Conservation (phyloP, 2,329 filamentous ascomycete species). For the Camillea tinctor region DNA sequence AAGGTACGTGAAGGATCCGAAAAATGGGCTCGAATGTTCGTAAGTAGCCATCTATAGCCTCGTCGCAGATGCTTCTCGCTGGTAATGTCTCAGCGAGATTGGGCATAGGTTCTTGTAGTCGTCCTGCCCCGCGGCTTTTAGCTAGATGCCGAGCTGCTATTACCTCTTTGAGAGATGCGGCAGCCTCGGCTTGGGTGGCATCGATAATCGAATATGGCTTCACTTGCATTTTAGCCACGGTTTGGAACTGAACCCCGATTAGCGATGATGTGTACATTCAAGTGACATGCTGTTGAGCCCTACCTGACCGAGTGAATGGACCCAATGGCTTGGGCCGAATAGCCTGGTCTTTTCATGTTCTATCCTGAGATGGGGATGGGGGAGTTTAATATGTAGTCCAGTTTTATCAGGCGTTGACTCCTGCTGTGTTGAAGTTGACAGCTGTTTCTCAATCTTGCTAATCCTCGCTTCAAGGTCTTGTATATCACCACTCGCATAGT, state of each 20-base stretch:
- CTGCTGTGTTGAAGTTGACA: neutral
- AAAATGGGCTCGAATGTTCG: slow-evolving; percentile 25
- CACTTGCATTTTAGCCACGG: slow-evolving; percentile 17
- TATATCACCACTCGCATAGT: neutral
- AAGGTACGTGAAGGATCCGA: slow-evolving; percentile 25
- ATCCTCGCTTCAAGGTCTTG: slow-evolving; percentile 13
- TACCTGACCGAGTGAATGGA: slow-evolving; percentile 22
- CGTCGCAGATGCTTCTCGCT: slow-evolving; percentile 15
- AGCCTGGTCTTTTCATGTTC: slow-evolving; percentile 21
- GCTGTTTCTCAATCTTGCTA: slow-evolving; percentile 11
- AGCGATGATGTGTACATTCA: neutral
- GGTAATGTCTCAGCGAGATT: slow-evolving; percentile 17
- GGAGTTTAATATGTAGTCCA: slow-evolving; percentile 11
- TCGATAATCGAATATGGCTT: slow-evolving; percentile 12
- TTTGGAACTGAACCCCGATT: slow-evolving; percentile 13
- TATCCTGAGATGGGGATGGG: slow-evolving; percentile 18
- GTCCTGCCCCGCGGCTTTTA: slow-evolving; percentile 10
- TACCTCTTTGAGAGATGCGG: slow-evolving; percentile 10
- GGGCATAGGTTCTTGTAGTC: slow-evolving; percentile 16
- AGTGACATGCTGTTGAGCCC: neutral
- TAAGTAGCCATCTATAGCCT: slow-evolving; percentile 21
- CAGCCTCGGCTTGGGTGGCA: slow-evolving; percentile 6
- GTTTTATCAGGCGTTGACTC: neutral
- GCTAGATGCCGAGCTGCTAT: slow-evolving; percentile 10
- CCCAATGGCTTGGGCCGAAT: slow-evolving; percentile 24